Evolutionary conservation across 371 early-diverging fungal species (phyloP), one percentile per base, ranked within the genome.

Genomic region (Aphelidium insulamus): DNA sequence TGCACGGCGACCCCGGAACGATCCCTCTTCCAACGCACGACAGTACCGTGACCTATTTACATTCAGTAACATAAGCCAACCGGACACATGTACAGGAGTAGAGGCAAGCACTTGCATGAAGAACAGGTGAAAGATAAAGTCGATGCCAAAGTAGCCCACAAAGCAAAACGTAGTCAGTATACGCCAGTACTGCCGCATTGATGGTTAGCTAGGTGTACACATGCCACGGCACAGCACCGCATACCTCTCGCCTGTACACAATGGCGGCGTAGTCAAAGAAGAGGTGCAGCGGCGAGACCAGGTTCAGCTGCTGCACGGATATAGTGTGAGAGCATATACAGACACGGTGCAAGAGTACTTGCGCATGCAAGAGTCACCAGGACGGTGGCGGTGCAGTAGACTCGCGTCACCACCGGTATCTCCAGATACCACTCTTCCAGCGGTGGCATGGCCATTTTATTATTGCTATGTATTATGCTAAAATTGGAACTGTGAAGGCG

Each of bases 1-100:
- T 15, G 82, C 84, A 1, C 80, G 72, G 32, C 80, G 66, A 27
- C 70, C 75, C 29, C 81, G 64, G 52, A 76, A 90, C 34, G 80
- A 82, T 0, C 83, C 87, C 48, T 88, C 88, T 46, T 94, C 95
- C 41, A 94, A 65, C 73, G 80, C 79, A 19, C 87, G 60, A 40
- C 75, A 73, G 48, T 91, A 86, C 34, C 77, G 66, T 12, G 76
- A 67, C 12, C 81, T 81, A 40, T n/a, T 20, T 5, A 10, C 2
- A 30, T 7, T 16, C 30, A 28, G 21, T n/a, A 22, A 36, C 2
- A 21, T 14, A 35, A 20, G 24, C 12, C 26, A 16, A 27, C 15
- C 14, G 29, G 8, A 11, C 5, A 4, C 2, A n/a, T 19, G 19
- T 36, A 30, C 19, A 21, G 16, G 30, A 12, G 23, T 10, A 1